Conservation (phyloP, 202 grass and related monocot species). For the Panicum hallii region DNA sequence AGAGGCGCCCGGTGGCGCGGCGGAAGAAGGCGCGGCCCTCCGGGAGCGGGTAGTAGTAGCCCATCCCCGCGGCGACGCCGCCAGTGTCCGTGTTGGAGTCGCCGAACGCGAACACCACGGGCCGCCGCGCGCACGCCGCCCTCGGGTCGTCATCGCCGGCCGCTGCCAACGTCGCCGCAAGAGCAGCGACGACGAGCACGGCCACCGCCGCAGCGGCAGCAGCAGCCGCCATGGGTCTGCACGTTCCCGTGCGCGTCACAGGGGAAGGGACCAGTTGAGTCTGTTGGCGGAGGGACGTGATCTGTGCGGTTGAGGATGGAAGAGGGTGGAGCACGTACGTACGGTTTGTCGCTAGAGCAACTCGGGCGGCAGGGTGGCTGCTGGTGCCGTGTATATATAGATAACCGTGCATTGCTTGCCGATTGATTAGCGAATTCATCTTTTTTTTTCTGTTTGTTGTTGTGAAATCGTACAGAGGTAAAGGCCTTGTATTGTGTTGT, state of each 20-base stretch:
- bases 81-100: conserved; percentile 96
- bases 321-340: too few species aligned
- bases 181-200: background rate
- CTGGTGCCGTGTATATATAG: too few species aligned
- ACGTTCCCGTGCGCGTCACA: background rate
- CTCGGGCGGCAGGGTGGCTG: too few species aligned
- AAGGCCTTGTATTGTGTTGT: too few species aligned
- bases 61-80: conserved; percentile 59
- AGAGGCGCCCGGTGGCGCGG: conserved; percentile 71
- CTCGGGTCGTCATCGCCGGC: background rate
- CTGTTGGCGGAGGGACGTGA: too few species aligned
- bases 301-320: too few species aligned
- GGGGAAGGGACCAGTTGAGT: too few species aligned
- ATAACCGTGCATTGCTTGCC: too few species aligned
- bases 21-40: conserved; percentile 74
- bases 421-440: too few species aligned
- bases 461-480: too few species aligned
- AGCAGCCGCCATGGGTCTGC: background rate
- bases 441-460: too few species aligned
- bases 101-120: conserved; percentile 78
- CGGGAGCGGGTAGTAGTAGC: conserved; percentile 60
- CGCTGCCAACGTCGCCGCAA: background rate
- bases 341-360: too few species aligned
- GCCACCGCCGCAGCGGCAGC: background rate
- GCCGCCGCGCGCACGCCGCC: conserved; percentile 34